A percentile compares a stretch with the other conserved stretches of the same genome.
Evolutionary conservation across 257 asterid genomes (phyloP).

Genomic region (Plectranthus barbatus): DNA sequence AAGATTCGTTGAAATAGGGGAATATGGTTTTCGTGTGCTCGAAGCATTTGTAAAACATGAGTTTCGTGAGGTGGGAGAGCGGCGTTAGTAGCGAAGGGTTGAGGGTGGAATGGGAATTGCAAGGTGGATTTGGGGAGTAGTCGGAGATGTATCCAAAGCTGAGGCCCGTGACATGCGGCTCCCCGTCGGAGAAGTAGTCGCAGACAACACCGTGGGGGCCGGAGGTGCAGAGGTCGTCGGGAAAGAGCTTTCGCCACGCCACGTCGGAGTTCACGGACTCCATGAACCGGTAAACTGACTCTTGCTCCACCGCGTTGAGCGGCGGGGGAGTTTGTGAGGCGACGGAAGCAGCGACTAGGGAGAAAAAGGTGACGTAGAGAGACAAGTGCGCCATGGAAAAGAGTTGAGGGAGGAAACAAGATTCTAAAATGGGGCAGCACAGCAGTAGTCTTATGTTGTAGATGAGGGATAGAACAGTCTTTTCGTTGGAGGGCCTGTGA

Average conservation of each 20-base stretch:
- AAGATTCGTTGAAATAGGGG: slow-evolving; percentile 31
- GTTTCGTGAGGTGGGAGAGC: slow-evolving; percentile 42
- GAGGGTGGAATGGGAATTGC: slow-evolving; percentile 40
- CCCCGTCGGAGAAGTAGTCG: slow-evolving; percentile 37
- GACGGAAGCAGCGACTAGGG: slow-evolving; percentile 16
- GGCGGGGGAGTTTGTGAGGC: slow-evolving; percentile 51
- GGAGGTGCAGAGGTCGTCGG: slow-evolving; percentile 75
- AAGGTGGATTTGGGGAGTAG: slow-evolving; percentile 70
- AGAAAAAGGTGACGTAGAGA: not conserved
- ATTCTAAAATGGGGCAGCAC: too few species aligned
- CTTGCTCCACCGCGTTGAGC: slow-evolving; percentile 56
- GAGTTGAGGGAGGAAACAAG: not conserved
- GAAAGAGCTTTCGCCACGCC: slow-evolving; percentile 61
- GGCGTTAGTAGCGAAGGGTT: slow-evolving; percentile 37
- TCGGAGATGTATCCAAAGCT: slow-evolving; percentile 81
- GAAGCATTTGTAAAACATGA: slow-evolving; percentile 80
- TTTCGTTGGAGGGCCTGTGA: slow-evolving; percentile 11
- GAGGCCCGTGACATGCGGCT: slow-evolving; percentile 61
- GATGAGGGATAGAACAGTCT: too few species aligned
- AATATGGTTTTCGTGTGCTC: slow-evolving; percentile 19
- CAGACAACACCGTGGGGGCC: slow-evolving; percentile 91
- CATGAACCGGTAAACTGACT: slow-evolving; percentile 55
- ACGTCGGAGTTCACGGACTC: slow-evolving; percentile 52
- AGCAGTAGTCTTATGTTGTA: too few species aligned
- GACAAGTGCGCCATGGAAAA: slow-evolving; percentile 21